Evolutionary conservation across 495 filamentous ascomycete genomes (phyloP), one percentile per base, ranked within the genome.

Genomic region (Tuber brumale): DNA sequence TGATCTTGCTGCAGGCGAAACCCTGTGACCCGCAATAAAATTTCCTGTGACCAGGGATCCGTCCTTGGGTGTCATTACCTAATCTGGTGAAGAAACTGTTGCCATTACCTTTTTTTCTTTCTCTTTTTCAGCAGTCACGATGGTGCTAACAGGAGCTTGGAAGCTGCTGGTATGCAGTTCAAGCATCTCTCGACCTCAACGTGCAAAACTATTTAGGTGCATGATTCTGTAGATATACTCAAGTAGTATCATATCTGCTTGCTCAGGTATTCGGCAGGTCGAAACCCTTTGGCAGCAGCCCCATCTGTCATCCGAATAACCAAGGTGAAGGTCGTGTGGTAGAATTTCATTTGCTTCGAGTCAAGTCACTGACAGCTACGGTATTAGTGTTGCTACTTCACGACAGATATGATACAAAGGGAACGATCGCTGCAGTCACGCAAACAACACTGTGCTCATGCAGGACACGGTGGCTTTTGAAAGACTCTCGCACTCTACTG

Each of bases 41-140:
- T 31, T 31, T 27, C n/a, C 51, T 31, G 51, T 31, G 51, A 31
- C 51, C 10, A n/a, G 10, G 31, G 3, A 61, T 16, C 51, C 51
- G 23, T 27, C 51, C 51, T 12, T n/a, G 51, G 4, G 4, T 16
- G 9, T 61, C 51, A 16, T 57, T 31, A 61, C 16, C 51, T 31
- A 51, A 61, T 61, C n/a, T 27, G n/a, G 27, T 16, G 51, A 9
- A 48, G 46, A 61, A 31, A 27, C n/a, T 31, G n/a, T 31, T 1
- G n/a, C 51, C n/a, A 31, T 61, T 35, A 74, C 74, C 78, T 79
- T 73, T 79, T 75, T 81, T 82, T 81, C 77, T 83, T 81, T 81
- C 77, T 80, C 76, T 82, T 46, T 70, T 79, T 70, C 73, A 70
- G 72, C 72, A 57, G 23, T 57, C 51, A 57, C 10, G 51, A 27